These are phyloP conservation scores for Triangularia setosa DNA, from an alignment of 2,329 filamentous ascomycete species.

Conservation along the genomic window DNA sequence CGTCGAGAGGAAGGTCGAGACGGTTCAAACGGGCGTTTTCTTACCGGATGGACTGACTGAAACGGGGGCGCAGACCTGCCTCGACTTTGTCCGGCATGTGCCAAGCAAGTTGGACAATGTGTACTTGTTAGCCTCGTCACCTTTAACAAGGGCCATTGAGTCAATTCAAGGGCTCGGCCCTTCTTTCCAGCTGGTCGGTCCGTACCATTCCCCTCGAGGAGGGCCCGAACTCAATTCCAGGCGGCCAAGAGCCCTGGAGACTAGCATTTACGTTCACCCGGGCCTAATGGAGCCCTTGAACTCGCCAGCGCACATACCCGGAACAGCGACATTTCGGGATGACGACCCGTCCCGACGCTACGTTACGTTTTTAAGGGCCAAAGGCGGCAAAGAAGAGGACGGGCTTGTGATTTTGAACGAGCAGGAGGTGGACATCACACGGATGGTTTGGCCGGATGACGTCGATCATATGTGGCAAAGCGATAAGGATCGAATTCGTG, in stretches of 20 bases:
- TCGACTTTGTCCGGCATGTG: not conserved
- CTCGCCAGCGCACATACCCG: not conserved
- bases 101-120: not conserved
- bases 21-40: not conserved
- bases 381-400: not conserved
- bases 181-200: conserved; percentile 2
- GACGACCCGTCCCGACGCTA: not conserved
- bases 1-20: not conserved
- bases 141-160: not conserved
- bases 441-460: not conserved
- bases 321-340: not conserved
- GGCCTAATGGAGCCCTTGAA: not conserved
- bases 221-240: not conserved
- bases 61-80: not conserved
- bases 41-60: conserved; percentile 1
- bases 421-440: not conserved
- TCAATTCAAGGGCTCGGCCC: not conserved
- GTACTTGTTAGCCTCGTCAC: conserved; percentile 4
- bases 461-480: not conserved
- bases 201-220: not conserved
- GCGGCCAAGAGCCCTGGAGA: not conserved
- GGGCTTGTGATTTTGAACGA: not conserved
- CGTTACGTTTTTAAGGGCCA: not conserved
- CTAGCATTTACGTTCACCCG: not conserved
- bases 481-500: not conserved